Conservation (phyloP, 345 rosid species). For the Eucalyptus marginata region DNA sequence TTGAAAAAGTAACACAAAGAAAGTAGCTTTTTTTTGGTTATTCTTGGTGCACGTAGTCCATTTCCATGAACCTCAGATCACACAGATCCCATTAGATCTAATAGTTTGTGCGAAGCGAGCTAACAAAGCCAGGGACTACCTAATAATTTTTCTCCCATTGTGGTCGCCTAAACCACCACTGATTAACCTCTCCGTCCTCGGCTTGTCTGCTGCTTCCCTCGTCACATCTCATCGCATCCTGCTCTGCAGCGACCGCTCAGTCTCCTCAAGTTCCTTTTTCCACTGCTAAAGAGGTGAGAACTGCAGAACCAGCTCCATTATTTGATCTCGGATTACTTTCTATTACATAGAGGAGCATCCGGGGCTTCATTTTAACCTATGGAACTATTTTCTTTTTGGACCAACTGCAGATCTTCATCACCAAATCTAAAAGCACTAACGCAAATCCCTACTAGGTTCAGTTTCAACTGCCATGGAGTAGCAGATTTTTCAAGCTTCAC, state of each 20-base stretch:
- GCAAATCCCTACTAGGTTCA: not conserved
- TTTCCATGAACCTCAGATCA: rapidly evolving
- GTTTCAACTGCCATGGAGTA: too few species aligned
- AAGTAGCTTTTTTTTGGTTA: too few species aligned
- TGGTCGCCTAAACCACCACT: not conserved
- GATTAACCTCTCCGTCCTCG: too few species aligned
- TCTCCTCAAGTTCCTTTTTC: not conserved
- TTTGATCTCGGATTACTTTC: not conserved
- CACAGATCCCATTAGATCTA: too few species aligned
- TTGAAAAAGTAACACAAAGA: not conserved
- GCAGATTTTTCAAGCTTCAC: too few species aligned
- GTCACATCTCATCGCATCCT: not conserved
- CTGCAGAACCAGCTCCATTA: not conserved
- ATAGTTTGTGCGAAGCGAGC: rapidly evolving
- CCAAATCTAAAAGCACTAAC: not conserved
- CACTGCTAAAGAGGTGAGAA: not conserved
- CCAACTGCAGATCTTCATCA: not conserved
- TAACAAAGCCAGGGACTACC: too few species aligned
- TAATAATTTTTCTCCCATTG: too few species aligned
- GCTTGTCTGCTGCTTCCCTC: rapidly evolving
- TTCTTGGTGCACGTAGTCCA: too few species aligned
- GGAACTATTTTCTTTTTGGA: not conserved
- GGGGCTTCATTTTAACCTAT: not conserved
- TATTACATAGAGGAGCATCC: not conserved
- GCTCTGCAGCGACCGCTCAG: rapidly evolving